Base-by-base conservation (phyloP, 495 filamentous ascomycete species). In the Penicillium dipodomyicola region DNA sequence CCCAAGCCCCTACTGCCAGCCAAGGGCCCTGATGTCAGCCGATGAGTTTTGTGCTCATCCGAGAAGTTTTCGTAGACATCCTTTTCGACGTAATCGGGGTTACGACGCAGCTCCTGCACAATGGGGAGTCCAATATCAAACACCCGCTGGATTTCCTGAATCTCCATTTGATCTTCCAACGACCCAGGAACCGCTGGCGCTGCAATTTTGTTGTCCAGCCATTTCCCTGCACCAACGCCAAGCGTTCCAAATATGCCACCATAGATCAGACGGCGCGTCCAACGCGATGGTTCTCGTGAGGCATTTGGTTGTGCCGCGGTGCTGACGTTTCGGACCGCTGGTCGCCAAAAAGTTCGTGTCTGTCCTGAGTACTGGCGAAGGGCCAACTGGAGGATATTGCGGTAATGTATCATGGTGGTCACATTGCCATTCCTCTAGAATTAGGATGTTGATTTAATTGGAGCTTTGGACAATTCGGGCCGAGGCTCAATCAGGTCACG, bases 31-130 rank as follows among this genome's bases (percentile, higher is more conserved):
- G 73, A 72, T 1, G 72, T 77, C 20, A 79, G 59, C 49, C 73
- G 64, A 14, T 67, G 63, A 27, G 44, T 41, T 51, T 71, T 75
- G 1, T 73, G 67, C 9, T 77, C 64, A 2, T 72, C 66, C 9
- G 76, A 49, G 30, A 80, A 70, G 48, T 75, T 73, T 25, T 73
- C 67, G 70, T 88, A 88, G 30, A 84, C 84, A 25, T 80, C 77
- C 64, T 59, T 61, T 54, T 81, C 80, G 40, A 70, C 67, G 70
- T 78, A 88, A 37, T 71, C 67, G 8, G 83, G 80, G 67, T 87
- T 70, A 14, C 66, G 47, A n/a, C 74, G 71, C 29, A 88, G 72
- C 23, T 72, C 62, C 54, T 74, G 64, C 20, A 88, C 82, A 54
- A 87, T 64, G 12, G 83, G 80, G 1, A 86, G 72, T 39, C 65